Percentiles rank a stretch among this genome's conserved stretches.
These are phyloP conservation scores for Penicillium brevicompactum DNA, from an alignment of 2,329 filamentous ascomycete species.

Conservation along the genomic window DNA sequence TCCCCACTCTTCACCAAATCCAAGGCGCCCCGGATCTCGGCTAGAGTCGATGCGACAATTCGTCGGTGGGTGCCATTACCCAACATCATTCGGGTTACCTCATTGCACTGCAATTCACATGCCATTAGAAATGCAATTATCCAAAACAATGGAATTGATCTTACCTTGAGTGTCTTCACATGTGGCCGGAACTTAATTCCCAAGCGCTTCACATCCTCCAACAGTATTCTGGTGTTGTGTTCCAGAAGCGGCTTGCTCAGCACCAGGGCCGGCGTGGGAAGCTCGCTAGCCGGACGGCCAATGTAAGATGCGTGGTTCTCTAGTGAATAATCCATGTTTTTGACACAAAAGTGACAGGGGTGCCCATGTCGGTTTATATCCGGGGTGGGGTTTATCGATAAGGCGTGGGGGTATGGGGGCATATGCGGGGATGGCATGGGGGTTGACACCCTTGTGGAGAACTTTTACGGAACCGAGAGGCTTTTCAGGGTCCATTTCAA, in stretches of 20 bases:
- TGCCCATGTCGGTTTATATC: not conserved
- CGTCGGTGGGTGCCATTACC: conserved; percentile 39
- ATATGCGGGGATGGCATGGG: not conserved
- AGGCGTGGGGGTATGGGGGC: conserved; percentile 1
- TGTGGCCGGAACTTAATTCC: conserved; percentile 46
- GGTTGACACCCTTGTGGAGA: not conserved
- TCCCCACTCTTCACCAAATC: conserved; percentile 44
- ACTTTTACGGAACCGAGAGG: not conserved
- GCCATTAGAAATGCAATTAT: not conserved
- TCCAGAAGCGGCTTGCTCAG: conserved; percentile 43
- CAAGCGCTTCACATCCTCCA: conserved; percentile 42
- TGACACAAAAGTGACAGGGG: not conserved
- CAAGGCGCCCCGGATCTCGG: conserved; percentile 44
- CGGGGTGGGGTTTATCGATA: not conserved
- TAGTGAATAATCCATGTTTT: conserved; percentile 34
- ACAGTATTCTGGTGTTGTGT: conserved; percentile 40
- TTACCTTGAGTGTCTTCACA: conserved; percentile 51
- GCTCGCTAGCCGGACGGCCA: conserved; percentile 34
- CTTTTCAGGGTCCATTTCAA: not conserved
- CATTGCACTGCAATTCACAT: conserved; percentile 3
- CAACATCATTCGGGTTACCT: conserved; percentile 47
- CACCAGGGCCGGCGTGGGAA: conserved; percentile 46
- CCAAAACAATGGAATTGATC: not conserved
- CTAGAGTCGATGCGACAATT: conserved; percentile 46
- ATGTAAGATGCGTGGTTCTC: conserved; percentile 39